Evolutionary conservation across 768 basidiomycete species (phyloP).

Genomic region (Amanita pallidorosea): DNA sequence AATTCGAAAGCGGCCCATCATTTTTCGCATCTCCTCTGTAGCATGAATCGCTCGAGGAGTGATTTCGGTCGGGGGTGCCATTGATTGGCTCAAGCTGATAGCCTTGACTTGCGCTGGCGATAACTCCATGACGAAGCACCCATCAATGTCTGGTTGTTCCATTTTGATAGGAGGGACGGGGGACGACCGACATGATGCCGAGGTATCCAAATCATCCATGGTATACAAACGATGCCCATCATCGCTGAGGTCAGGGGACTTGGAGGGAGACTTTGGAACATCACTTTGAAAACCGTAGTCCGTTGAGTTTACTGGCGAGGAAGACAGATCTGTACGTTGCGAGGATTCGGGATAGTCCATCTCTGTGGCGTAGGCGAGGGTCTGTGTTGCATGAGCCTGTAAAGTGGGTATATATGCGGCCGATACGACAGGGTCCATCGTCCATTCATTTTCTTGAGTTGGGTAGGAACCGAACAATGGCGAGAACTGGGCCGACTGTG

Average conservation of each 20-base stretch:
- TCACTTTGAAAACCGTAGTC: conserved; percentile 9
- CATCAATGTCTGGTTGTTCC: conserved; percentile 27
- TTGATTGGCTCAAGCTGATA: conserved; percentile 20
- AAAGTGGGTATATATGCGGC: background rate
- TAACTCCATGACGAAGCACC: conserved; percentile 37
- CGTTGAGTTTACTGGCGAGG: conserved; percentile 5
- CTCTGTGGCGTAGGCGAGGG: conserved; percentile 1
- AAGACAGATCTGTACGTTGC: conserved; percentile 11
- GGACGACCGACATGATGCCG: conserved; percentile 8
- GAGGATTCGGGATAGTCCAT: conserved; percentile 14
- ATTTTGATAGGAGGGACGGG: conserved; percentile 20
- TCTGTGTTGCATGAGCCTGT: background rate
- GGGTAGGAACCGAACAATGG: conserved; percentile 1
- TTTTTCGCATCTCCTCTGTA: conserved; percentile 52
- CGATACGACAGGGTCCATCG: background rate
- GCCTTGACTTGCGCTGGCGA: conserved; percentile 12
- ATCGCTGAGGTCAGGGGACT: conserved; percentile 10
- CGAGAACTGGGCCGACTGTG: background rate
- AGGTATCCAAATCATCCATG: conserved; percentile 4
- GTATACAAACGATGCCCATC: conserved; percentile 4
- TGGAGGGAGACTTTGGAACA: conserved; percentile 13
- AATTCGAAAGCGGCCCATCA: conserved; percentile 73
- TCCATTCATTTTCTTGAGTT: background rate
- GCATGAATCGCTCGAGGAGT: conserved; percentile 73
- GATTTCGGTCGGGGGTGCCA: conserved; percentile 52